phyloP scores from a whole-genome alignment of 345 rosid species.

The Raphanus raphanistrum region DNA sequence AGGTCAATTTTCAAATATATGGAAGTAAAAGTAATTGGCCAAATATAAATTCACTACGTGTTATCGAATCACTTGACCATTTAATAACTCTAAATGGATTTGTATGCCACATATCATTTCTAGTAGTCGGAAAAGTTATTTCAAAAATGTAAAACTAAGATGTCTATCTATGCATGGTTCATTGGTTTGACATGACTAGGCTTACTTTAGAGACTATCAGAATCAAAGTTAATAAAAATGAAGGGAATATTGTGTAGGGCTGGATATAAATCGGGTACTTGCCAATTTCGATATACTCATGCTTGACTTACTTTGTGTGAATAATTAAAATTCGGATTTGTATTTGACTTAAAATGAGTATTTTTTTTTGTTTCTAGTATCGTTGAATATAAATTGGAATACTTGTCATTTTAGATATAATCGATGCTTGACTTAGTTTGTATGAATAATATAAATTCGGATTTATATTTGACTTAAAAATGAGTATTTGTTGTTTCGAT shows the following conservation, averaged over 20 bases:
- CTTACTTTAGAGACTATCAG: background rate
- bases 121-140: background rate
- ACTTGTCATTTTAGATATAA: too few relatives aligned
- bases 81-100: background rate
- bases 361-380: too few relatives aligned
- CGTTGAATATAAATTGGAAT: too few relatives aligned
- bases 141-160: background rate
- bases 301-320: too few relatives aligned
- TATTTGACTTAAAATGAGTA: too few relatives aligned
- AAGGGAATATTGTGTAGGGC: background rate
- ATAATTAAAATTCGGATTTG: too few relatives aligned
- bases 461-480: too few relatives aligned
- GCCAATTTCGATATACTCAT: too few relatives aligned
- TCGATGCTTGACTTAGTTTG: too few relatives aligned
- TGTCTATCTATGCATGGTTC: background rate
- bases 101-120: background rate
- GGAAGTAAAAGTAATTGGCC: background rate
- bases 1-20: background rate
- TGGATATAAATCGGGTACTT: too few relatives aligned
- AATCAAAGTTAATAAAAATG: background rate
- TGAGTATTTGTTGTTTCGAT: too few relatives aligned
- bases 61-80: background rate
- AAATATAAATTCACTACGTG: background rate
- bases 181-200: background rate
- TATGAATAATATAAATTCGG: too few relatives aligned